Base-by-base conservation (phyloP, 306 rosid species). In the Vicia sativa region DNA sequence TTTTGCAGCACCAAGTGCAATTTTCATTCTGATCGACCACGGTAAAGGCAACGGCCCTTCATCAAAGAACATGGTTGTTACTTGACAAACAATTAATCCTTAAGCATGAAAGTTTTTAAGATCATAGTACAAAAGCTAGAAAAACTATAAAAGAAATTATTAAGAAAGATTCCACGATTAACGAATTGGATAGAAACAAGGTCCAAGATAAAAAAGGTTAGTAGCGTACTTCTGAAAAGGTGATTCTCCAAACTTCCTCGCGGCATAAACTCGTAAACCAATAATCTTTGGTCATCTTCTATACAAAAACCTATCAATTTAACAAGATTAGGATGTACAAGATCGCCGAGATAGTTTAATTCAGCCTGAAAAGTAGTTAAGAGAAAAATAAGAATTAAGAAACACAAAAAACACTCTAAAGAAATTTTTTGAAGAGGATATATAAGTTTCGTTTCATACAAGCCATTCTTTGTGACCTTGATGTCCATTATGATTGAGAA, bases 391-490 rank as follows among this genome's bases (percentile, higher is more conserved):
- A 55, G 62, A 58, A 74, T 26, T 10, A 53, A 11, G 65, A 77
- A 29, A 54, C 69, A 31, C 4, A 35, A 25, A 19, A 52, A 31
- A 12, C 39, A 60, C 4, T 9, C 35, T 48, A 57, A 66, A 52
- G 58, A 15, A 4, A 46, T 14, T 28, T 64, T 63, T 44, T 43
- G 76, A 71, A 16, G 21, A 54, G 63, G 67, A 52, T 35, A 65
- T 44, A 11, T 63, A 34, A 62, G 35, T 26, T 55, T 37, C 54
- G 67, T 71, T 68, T 14, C 82, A 66, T 90, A 93, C 99, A 83
- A 93, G 96, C 99, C 99, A 93, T 65, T 93, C 99, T 79, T 90
- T 93, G 73, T 93, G 99, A 82, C 99, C 99, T 86, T 93, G 99
- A 76, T 88, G 81, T 65, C 99, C 99, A 67, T 88, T 95, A 41